These are phyloP conservation scores for Articulospora tetracladia DNA, from an alignment of 495 filamentous ascomycete genomes.

Conservation along the genomic window DNA sequence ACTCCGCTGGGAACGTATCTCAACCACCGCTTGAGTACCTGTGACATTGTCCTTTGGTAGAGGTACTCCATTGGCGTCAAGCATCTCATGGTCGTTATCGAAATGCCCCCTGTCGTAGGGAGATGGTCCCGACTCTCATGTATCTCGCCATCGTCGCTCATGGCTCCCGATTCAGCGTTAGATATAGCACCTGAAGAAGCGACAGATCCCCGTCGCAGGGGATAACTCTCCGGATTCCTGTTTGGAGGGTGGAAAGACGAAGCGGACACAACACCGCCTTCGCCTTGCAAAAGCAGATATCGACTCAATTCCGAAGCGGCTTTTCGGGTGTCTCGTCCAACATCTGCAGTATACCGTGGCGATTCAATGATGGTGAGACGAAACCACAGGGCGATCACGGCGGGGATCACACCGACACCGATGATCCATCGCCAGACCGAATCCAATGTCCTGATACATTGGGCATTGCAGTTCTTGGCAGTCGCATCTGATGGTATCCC, in stretches of 20 bases:
- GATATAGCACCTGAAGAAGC: not conserved
- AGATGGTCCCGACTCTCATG: not conserved
- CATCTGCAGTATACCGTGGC: slow-evolving; percentile 64
- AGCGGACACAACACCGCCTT: not conserved
- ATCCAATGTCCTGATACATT: slow-evolving; percentile 35
- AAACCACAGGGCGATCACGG: slow-evolving; percentile 56
- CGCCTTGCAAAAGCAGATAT: slow-evolving; percentile 1
- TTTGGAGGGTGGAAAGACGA: not conserved
- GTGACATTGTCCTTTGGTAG: not conserved
- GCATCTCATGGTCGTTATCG: not conserved
- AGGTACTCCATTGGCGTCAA: not conserved
- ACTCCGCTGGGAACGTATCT: not conserved
- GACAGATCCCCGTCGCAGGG: not conserved
- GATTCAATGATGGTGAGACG: slow-evolving; percentile 69
- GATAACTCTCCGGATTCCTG: not conserved
- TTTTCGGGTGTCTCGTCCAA: slow-evolving; percentile 28
- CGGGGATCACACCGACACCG: slow-evolving; percentile 61
- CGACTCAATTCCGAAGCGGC: slow-evolving; percentile 15
- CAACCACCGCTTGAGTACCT: not conserved
- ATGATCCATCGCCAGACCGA: slow-evolving; percentile 67
- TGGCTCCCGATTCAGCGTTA: not conserved
- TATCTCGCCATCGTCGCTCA: not conserved
- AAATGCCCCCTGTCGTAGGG: not conserved
- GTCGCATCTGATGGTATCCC: slow-evolving; percentile 44
- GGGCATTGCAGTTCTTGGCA: not conserved